Evolutionary conservation across 345 rosid species (phyloP).

Genomic region (Dovyalis caffra): DNA sequence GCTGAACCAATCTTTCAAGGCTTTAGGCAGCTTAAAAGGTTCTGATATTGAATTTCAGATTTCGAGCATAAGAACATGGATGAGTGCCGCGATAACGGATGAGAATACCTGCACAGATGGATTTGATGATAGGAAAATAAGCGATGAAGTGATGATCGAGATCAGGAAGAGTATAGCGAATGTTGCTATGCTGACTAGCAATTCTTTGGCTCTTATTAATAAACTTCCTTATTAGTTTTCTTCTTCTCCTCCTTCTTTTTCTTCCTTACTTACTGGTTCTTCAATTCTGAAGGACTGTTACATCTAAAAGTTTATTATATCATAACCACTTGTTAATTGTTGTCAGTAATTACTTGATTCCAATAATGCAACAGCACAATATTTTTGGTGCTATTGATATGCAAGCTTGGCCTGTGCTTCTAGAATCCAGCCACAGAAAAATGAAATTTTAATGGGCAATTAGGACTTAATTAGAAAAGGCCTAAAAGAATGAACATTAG

Average conservation of each 20-base stretch:
- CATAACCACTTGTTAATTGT: not conserved
- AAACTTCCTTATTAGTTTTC: slow-evolving; percentile 14
- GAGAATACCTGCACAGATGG: slow-evolving; percentile 70
- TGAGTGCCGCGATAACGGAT: slow-evolving; percentile 67
- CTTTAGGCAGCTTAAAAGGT: slow-evolving; percentile 28
- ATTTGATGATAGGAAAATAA: slow-evolving; percentile 45
- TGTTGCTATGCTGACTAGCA: slow-evolving; percentile 55
- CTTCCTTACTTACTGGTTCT: not conserved
- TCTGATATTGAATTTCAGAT: slow-evolving; percentile 27
- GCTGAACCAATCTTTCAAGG: slow-evolving; percentile 50
- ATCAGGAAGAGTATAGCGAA: slow-evolving; percentile 38
- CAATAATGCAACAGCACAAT: not conserved
- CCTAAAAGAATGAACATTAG: not conserved
- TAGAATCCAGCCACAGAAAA: too few relatives aligned
- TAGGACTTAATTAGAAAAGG: not conserved
- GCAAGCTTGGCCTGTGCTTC: not conserved
- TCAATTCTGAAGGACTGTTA: not conserved
- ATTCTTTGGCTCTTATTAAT: slow-evolving; percentile 61
- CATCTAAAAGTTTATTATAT: not conserved
- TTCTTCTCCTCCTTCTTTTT: not conserved
- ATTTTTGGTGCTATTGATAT: too few relatives aligned
- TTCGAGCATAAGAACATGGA: slow-evolving; percentile 51
- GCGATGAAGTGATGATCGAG: slow-evolving; percentile 36
- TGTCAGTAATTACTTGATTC: not conserved
- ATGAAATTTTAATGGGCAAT: not conserved